Evolutionary conservation across 1,284 basidiomycete genomes (phyloP).

Genomic region (Cryptococcus sp.): DNA sequence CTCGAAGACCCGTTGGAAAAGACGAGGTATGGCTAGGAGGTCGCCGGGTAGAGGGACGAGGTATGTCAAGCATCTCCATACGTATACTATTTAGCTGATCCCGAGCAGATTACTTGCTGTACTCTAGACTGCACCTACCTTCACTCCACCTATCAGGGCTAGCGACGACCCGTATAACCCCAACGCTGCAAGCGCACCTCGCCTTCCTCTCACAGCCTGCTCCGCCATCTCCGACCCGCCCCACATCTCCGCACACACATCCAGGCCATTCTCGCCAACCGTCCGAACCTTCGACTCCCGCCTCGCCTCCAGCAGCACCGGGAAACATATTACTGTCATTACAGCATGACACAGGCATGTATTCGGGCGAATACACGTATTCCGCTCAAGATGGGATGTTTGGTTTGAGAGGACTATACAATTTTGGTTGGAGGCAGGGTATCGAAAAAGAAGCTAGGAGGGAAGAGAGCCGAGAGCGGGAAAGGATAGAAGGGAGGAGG

Average conservation of each 20-base stretch:
- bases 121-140: slow-evolving; percentile 88
- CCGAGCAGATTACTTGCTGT: slow-evolving; percentile 63
- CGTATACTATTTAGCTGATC: background rate
- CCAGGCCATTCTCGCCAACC: slow-evolving; percentile 58
- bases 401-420: slow-evolving; percentile 86
- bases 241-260: slow-evolving; percentile 25
- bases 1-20: slow-evolving; percentile 69
- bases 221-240: slow-evolving; percentile 30
- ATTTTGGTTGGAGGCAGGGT: slow-evolving; percentile 66
- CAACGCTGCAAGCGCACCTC: slow-evolving; percentile 54
- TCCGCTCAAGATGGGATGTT: slow-evolving; percentile 92
- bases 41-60: slow-evolving; percentile 70
- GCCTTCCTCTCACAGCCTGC: slow-evolving; percentile 48
- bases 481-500: slow-evolving; percentile 56
- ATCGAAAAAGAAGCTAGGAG: slow-evolving; percentile 48
- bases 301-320: slow-evolving; percentile 38
- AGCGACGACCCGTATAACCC: slow-evolving; percentile 72
- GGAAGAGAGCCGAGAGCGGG: slow-evolving; percentile 15
- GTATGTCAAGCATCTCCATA: slow-evolving; percentile 51
- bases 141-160: slow-evolving; percentile 84
- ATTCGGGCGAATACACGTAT: slow-evolving; percentile 93
- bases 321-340: slow-evolving; percentile 85
- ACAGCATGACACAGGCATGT: slow-evolving; percentile 88
- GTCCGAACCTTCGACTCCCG: slow-evolving; percentile 60
- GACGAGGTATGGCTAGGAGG: slow-evolving; percentile 79